Evolutionary conservation across 768 basidiomycete species (phyloP).

Genomic region (Rhizopogon vulgaris): DNA sequence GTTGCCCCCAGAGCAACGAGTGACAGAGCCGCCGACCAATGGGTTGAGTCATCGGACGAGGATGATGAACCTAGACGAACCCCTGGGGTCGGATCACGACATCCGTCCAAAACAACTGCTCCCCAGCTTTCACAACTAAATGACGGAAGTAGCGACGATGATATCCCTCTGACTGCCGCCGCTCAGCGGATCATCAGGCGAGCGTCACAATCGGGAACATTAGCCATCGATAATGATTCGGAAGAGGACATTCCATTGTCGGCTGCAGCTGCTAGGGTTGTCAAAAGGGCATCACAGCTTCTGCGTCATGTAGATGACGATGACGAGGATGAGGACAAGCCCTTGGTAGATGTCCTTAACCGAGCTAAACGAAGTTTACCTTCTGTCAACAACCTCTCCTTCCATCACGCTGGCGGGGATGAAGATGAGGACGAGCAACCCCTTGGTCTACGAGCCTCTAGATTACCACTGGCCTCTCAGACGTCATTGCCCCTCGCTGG

Average conservation of each 20-base stretch:
- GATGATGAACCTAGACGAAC: constrained; percentile 45
- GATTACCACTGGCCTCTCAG: constrained; percentile 21
- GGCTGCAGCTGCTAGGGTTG: constrained; percentile 44
- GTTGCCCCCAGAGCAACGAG: constrained; percentile 15
- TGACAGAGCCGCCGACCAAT: constrained; percentile 24
- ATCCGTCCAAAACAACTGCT: constrained; percentile 27
- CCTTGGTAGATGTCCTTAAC: constrained; percentile 55
- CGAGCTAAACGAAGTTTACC: constrained; percentile 39
- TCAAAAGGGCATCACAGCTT: constrained; percentile 29
- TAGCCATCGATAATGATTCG: constrained; percentile 41
- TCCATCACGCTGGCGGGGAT: constrained; percentile 23
- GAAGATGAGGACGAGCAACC: constrained; percentile 69
- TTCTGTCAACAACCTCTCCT: constrained; percentile 29
- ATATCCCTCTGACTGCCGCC: constrained; percentile 67
- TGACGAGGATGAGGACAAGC: constrained; percentile 69
- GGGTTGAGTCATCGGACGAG: constrained; percentile 62
- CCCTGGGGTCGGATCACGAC: constrained; percentile 53
- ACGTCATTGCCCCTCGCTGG: constrained; percentile 20
- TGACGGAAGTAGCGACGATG: constrained; percentile 69
- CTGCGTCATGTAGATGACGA: constrained; percentile 13
- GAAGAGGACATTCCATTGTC: constrained; percentile 71
- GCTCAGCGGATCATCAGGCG: constrained; percentile 51
- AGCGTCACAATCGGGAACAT: constrained; percentile 20
- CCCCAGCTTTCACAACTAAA: constrained; percentile 9
- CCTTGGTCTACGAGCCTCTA: constrained; percentile 63